Conservation (phyloP, 176 grass and related monocot species). For the Chrysopogon serrulatus region DNA sequence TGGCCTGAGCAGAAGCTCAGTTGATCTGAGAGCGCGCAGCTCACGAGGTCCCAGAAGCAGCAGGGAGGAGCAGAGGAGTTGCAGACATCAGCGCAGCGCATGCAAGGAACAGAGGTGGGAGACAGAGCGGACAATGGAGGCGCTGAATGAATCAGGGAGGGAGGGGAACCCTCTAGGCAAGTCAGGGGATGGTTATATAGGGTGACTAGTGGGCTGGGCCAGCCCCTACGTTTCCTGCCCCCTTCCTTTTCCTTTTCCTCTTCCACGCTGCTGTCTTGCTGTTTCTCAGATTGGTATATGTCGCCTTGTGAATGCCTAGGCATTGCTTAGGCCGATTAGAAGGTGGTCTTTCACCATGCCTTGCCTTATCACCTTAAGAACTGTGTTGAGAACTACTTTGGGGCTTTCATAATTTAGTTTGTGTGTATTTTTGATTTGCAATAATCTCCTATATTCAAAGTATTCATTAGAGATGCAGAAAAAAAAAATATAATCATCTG, state of each 20-base stretch:
- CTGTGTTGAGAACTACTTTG: neutral
- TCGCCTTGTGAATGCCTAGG: neutral
- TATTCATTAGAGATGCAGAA: neutral
- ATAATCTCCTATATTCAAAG: neutral
- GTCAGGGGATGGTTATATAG: neutral
- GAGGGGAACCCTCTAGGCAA: neutral
- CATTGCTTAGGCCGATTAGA: neutral
- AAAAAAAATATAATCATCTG: neutral
- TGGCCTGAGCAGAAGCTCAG: neutral
- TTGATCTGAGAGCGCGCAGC: neutral
- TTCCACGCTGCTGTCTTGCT: neutral
- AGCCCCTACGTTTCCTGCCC: neutral
- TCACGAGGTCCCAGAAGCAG: neutral
- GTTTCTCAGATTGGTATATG: neutral
- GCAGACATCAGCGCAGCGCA: neutral
- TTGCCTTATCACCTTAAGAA: neutral
- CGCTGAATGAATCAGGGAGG: neutral
- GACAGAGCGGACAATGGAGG: neutral
- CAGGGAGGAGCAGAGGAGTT: neutral
- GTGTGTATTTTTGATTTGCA: neutral
- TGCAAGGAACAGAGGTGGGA: neutral
- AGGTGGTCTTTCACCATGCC: neutral
- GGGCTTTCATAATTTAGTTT: neutral
- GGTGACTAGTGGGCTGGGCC: neutral
- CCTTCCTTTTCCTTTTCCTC: neutral